phyloP scores from a whole-genome alignment of 2,329 filamentous ascomycete genomes.

The Pyrenochaeta sp. region DNA sequence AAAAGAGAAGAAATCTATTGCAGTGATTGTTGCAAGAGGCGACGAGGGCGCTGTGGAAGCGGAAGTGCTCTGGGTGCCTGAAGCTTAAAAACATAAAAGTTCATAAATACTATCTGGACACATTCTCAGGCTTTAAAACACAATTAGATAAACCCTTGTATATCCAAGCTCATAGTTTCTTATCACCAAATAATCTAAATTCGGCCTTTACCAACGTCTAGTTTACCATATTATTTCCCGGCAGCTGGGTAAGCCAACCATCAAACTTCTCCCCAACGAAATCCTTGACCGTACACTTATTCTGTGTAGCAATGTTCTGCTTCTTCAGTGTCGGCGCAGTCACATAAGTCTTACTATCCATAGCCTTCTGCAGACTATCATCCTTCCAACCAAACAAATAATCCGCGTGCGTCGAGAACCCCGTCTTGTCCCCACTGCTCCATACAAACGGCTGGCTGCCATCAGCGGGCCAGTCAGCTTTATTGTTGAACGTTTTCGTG shows the following conservation, averaged over 20 bases:
- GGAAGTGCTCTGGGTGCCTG: constrained; percentile 16
- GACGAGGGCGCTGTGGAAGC: constrained; percentile 2
- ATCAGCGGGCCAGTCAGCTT: constrained; percentile 42
- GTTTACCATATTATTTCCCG: constrained; percentile 12
- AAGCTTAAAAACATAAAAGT: neutral
- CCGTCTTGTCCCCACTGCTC: constrained; percentile 38
- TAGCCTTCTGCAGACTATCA: constrained; percentile 37
- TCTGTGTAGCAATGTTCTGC: constrained; percentile 43
- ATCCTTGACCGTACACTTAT: constrained; percentile 43
- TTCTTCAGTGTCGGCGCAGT: constrained; percentile 40
- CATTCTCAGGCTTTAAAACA: too few relatives aligned
- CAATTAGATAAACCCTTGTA: too few relatives aligned
- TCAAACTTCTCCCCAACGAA: constrained; percentile 43
- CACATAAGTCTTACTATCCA: constrained; percentile 43
- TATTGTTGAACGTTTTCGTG: constrained; percentile 41
- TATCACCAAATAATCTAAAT: too few relatives aligned
- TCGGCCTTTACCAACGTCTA: too few relatives aligned
- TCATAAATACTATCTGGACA: neutral
- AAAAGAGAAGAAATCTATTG: constrained; percentile 22
- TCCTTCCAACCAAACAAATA: constrained; percentile 47
- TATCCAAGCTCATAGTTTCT: too few relatives aligned
- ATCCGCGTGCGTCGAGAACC: constrained; percentile 41
- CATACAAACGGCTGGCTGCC: constrained; percentile 44
- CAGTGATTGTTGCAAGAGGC: constrained; percentile 27
- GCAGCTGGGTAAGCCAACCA: constrained; percentile 34